Evolutionary conservation across 2,329 filamentous ascomycete species (phyloP), one percentile per base, ranked within the genome.

Genomic region (Aquanectria penicillioides): DNA sequence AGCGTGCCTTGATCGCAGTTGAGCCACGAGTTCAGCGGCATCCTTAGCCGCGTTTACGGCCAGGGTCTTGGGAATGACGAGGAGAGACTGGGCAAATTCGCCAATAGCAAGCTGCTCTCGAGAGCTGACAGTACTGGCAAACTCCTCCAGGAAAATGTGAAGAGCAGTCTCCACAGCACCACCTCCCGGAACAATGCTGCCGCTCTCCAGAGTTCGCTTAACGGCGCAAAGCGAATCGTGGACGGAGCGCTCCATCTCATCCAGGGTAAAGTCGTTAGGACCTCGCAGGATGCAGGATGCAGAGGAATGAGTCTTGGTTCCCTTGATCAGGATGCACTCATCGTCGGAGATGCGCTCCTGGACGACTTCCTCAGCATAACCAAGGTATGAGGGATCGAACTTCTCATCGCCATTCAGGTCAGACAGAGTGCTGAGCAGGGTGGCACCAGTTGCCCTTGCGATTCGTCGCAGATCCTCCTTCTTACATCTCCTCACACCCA

Each of bases 291-390:
- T 96, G 77, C 97, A 93, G 15, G 95, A 99, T 25, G 95, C 94
- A 6, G 94, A 97, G 3, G 91, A 95, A 79, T 95, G 93, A 23
- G 91, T 86, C 82, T 97, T 98, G 72, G 95, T 97, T 53, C 94
- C 94, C 83, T 95, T 97, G 75, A 99, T 86, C 64, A 99, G 81
- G 67, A 99, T 99, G 78, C 94, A 98, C 82, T 99, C 95, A 69
- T 99, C 95, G 72, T 99, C 95, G 3, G 95, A 98, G 75, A 99
- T 98, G 72, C 94, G 91, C 83, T 98, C 95, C 79, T 99, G 95
- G n/a, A 91, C 86, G 63, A 99, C 94, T 79, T 98, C 95, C 70
- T 99, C 95, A 12, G 95, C 95, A 65, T 93, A 84, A 59, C 95
- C 95, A 31, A 99, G 84, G 74, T 92, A 92, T 34, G 93, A 93